Base-by-base conservation (phyloP, 1,284 basidiomycete species). In the Phellopilus nigrolimitatus region DNA sequence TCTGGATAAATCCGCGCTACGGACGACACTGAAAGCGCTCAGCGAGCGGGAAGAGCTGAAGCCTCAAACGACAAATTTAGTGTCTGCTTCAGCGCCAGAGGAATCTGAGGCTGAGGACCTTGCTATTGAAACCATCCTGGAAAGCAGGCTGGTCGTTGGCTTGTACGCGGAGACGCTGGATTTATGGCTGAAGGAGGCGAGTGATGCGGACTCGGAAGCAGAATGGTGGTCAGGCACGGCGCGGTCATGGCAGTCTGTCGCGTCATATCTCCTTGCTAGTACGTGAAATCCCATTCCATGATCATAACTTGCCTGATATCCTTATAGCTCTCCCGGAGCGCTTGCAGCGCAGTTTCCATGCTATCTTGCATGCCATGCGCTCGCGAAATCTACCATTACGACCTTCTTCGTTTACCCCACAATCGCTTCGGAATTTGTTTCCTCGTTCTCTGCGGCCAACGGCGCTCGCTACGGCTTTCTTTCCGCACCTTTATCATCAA, bases 141-240 rank as follows among this genome's bases (percentile, higher is more conserved):
- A 54, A 38, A 25, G 21, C 15, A 22, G 46, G 60, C 58, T 83
- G 10, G 65, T 78, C 1, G 71, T 82, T 10, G 74, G 72, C 12
- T 53, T 86, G 9, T 89, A 89, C 61, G 71, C 76, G 1, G 71
- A 79, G 39, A 72, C 76, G 1, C 64, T 89, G 58, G 74, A 84
- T 51, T 60, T 69, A 13, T 79, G 78, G 57, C 62, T 90, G 51
- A 60, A 69, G 9, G 79, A 88, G 59, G 84, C 87, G 3, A 72
- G 75, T 9, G 65, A 79, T 37, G 76, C 78, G 5, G 86, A 90
- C 60, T 66, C 71, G 4, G 86, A 88, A 58, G 78, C 82, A 8
- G 80, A 88, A 51, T 90, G 85, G 85, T 90, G 88, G 87, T 70
- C 73, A 15, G 79, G 83, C 46, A 62, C 84, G 40, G 80, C 78